Percentiles rank a stretch among this genome's conserved stretches.
Evolutionary conservation across 2,329 filamentous ascomycete species (phyloP).

Genomic region (Thermomyces lanuginosus): DNA sequence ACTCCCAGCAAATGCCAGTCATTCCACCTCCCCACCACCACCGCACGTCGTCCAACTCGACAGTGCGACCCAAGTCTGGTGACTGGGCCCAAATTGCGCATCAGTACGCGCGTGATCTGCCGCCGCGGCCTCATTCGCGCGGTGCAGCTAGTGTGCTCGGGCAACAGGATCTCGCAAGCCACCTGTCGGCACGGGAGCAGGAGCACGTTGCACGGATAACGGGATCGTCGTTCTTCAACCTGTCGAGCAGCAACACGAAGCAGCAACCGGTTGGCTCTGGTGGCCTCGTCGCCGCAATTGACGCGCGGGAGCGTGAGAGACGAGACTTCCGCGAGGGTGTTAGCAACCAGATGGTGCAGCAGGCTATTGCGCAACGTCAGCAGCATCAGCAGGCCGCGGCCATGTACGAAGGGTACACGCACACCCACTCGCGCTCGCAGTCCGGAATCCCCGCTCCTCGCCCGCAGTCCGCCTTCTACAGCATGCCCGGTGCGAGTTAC

Average conservation of each 20-base stretch:
- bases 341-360: constrained; percentile 54
- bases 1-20: constrained; percentile 32
- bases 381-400: no score
- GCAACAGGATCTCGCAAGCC: constrained; percentile 36
- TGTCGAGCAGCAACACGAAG: constrained; percentile 41
- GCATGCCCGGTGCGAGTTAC: constrained; percentile 19
- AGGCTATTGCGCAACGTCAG: constrained; percentile 54
- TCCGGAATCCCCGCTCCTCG: no score
- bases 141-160: constrained; percentile 38
- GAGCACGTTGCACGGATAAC: constrained; percentile 75
- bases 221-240: constrained; percentile 55
- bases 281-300: constrained; percentile 63
- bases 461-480: no score
- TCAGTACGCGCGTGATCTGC: constrained; percentile 18
- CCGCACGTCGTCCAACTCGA: constrained; percentile 25
- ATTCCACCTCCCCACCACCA: constrained; percentile 41
- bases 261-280: constrained; percentile 32
- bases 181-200: constrained; percentile 73
- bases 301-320: constrained; percentile 63
- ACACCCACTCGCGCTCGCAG: constrained; percentile 10
- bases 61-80: constrained; percentile 41
- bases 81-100: constrained; percentile 38
- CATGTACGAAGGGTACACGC: constrained; percentile 26
- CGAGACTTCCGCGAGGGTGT: constrained; percentile 52
- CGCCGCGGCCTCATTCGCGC: constrained; percentile 38